These are phyloP conservation scores for Salvia hispanica DNA, from an alignment of 257 asterid species.

Conservation along the genomic window DNA sequence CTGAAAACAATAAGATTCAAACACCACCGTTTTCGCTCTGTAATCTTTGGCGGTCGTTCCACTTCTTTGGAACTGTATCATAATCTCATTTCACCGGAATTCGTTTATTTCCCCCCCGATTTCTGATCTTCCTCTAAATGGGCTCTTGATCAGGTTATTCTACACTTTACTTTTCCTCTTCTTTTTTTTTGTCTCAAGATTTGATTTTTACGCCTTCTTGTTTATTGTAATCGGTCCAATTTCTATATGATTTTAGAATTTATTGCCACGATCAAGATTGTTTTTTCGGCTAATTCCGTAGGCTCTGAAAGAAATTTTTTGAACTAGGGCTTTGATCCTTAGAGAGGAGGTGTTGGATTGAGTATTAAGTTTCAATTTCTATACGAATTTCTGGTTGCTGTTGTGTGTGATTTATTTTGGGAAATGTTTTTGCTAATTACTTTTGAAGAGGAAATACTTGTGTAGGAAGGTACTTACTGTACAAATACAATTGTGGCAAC, in stretches of 20 bases:
- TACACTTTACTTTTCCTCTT: background rate
- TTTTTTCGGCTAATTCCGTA: background rate
- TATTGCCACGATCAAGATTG: slow-evolving; percentile 17
- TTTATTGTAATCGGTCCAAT: slow-evolving; percentile 6
- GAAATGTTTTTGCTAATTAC: background rate
- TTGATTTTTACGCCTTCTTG: background rate
- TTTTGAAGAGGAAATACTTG: background rate
- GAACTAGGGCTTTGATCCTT: slow-evolving; percentile 38
- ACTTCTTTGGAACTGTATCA: slow-evolving; percentile 27
- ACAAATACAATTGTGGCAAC: background rate
- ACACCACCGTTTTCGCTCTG: slow-evolving; percentile 34
- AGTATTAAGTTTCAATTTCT: slow-evolving; percentile 16
- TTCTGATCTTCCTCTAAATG: slow-evolving; percentile 34
- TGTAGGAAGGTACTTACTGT: too few relatives aligned
- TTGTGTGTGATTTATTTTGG: slow-evolving; percentile 1
- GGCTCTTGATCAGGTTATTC: slow-evolving; percentile 41
- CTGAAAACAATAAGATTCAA: slow-evolving; percentile 43
- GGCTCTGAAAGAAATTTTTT: slow-evolving; percentile 13
- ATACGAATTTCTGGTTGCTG: slow-evolving; percentile 1
- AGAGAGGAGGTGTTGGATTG: background rate
- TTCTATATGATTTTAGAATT: background rate
- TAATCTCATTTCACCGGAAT: slow-evolving; percentile 27
- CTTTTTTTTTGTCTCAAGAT: background rate
- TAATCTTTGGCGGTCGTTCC: slow-evolving; percentile 30
- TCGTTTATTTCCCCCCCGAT: slow-evolving; percentile 14